phyloP scores from a whole-genome alignment of 768 basidiomycete species.

The Phylloporus rhodoxanthus region DNA sequence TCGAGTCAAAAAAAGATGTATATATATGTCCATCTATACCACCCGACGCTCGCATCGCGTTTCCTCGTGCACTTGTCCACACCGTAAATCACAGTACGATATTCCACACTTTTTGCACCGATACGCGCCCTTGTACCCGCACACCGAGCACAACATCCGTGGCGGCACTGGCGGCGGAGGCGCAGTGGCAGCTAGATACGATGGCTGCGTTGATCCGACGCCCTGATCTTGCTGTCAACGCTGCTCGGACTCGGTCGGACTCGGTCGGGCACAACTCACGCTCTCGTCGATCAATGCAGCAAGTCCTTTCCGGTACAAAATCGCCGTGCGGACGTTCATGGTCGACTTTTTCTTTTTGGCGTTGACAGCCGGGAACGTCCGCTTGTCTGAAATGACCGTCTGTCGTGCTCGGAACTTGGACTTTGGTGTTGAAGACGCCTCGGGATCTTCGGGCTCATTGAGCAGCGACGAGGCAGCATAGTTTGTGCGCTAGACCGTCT shows the following conservation, averaged over 20 bases:
- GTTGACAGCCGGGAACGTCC: constrained; percentile 34
- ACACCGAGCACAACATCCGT: constrained; percentile 75
- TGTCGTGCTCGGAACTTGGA: constrained; percentile 66
- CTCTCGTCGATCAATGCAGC: constrained; percentile 72
- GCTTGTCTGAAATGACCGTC: constrained; percentile 70
- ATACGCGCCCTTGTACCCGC: constrained; percentile 79
- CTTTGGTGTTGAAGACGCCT: constrained; percentile 21
- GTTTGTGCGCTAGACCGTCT: constrained; percentile 57
- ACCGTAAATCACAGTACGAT: constrained; percentile 70
- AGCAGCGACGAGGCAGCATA: constrained; percentile 48
- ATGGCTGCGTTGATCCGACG: constrained; percentile 49
- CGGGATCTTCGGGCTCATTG: constrained; percentile 28
- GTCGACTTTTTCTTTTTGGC: constrained; percentile 69
- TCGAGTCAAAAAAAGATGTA: neutral
- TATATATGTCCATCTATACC: no score
- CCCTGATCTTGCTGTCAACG: constrained; percentile 38
- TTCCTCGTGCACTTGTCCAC: constrained; percentile 69
- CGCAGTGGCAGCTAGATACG: constrained; percentile 66
- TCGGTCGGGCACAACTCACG: constrained; percentile 39
- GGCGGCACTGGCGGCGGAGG: constrained; percentile 59
- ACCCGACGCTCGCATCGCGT: constrained; percentile 76
- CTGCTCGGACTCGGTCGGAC: neutral
- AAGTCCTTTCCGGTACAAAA: constrained; percentile 79
- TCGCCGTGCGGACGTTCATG: constrained; percentile 72
- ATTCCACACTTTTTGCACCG: constrained; percentile 73